A percentile compares a stretch with the other conserved stretches of the same genome.
These are phyloP conservation scores for Penicillium sp. DNA, from an alignment of 2,329 filamentous ascomycete species.

Conservation along the genomic window DNA sequence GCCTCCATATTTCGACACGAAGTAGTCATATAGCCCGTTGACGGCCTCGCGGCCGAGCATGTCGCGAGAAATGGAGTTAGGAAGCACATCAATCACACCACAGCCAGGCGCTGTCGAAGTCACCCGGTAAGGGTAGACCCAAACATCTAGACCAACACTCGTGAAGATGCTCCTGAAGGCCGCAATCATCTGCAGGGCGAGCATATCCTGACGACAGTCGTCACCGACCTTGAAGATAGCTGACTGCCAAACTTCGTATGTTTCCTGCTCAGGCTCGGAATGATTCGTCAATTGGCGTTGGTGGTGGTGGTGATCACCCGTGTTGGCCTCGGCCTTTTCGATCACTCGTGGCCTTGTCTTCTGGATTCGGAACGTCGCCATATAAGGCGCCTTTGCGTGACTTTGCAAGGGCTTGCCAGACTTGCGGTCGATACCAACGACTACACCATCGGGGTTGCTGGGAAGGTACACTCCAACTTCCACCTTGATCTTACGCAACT, in stretches of 20 bases:
- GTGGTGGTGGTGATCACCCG: constrained; percentile 26
- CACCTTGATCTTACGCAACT: constrained; percentile 93
- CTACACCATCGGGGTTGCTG: constrained; percentile 93
- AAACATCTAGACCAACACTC: constrained; percentile 90
- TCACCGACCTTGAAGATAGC: constrained; percentile 99
- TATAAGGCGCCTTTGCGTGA: constrained; percentile 97
- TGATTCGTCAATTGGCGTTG: constrained; percentile 25
- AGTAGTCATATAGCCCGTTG: constrained; percentile 98
- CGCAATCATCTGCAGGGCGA: constrained; percentile 96
- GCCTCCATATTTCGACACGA: constrained; percentile 93
- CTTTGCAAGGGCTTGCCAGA: constrained; percentile 96
- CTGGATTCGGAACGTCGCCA: constrained; percentile 97
- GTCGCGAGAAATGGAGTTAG: constrained; percentile 95
- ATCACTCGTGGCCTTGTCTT: constrained; percentile 59
- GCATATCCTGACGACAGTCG: constrained; percentile 93
- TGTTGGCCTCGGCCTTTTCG: constrained; percentile 27
- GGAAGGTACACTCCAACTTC: constrained; percentile 97
- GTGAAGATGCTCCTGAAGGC: constrained; percentile 98
- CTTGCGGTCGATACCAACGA: constrained; percentile 96
- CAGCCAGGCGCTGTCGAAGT: constrained; percentile 96
- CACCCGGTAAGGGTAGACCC: constrained; percentile 94
- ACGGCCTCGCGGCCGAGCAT: constrained; percentile 98
- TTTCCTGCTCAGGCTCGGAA: constrained; percentile 47
- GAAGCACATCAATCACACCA: constrained; percentile 95
- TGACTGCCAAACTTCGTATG: constrained; percentile 95